Percentiles rank a stretch among this genome's conserved stretches.
Conservation (phyloP, 371 early-diverging fungal genomes). For the Lichtheimia ramosa region DNA sequence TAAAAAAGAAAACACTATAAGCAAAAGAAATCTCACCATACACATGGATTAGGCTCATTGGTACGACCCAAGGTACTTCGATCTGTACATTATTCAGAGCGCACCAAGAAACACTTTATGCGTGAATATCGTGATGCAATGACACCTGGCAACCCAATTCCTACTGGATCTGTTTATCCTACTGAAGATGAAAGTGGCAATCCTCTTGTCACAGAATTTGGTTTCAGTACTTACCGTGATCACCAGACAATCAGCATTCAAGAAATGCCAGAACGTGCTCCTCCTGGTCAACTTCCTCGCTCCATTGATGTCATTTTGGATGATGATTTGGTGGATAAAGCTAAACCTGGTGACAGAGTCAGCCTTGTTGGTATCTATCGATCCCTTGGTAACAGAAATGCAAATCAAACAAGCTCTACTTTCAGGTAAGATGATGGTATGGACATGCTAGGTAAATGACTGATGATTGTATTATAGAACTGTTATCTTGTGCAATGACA, state of each 20-base stretch:
- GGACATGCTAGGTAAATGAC: not conserved
- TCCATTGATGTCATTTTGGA: slow-evolving; percentile 96
- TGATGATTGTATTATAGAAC: slow-evolving; percentile 57
- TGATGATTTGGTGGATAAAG: slow-evolving; percentile 95
- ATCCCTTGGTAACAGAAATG: slow-evolving; percentile 78
- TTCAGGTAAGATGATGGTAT: slow-evolving; percentile 64
- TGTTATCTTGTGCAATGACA: slow-evolving; percentile 88
- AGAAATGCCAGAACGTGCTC: slow-evolving; percentile 99
- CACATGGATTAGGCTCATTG: slow-evolving; percentile 68
- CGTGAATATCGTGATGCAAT: slow-evolving; percentile 92
- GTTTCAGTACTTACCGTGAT: slow-evolving; percentile 92
- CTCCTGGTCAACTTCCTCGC: slow-evolving; percentile 97
- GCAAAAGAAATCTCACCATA: not conserved
- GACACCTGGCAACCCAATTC: slow-evolving; percentile 54
- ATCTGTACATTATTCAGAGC: slow-evolving; percentile 94
- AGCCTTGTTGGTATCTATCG: slow-evolving; percentile 96
- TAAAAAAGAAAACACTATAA: not conserved
- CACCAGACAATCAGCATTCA: slow-evolving; percentile 96
- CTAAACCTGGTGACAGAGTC: slow-evolving; percentile 99
- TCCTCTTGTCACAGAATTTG: slow-evolving; percentile 93
- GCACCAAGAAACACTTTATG: slow-evolving; percentile 77
- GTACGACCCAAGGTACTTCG: slow-evolving; percentile 96
- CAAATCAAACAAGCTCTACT: slow-evolving; percentile 77
- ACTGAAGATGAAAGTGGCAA: slow-evolving; percentile 94
- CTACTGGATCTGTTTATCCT: slow-evolving; percentile 78